These are phyloP conservation scores for Fistulina hepatica DNA, from an alignment of 1,284 basidiomycete genomes.

Conservation along the genomic window DNA sequence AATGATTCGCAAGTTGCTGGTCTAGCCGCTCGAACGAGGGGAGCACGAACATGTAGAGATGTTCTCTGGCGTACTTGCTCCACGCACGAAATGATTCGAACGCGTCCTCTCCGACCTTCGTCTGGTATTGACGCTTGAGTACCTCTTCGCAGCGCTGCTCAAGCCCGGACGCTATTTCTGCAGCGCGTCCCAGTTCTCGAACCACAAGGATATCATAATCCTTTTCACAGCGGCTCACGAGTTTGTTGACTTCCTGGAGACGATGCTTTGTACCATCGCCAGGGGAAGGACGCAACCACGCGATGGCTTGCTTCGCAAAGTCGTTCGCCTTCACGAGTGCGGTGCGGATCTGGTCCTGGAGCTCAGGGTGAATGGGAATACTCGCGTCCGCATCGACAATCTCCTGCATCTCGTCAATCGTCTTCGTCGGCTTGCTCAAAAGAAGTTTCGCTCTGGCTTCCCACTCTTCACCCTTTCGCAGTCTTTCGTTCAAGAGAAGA, in stretches of 20 bases:
- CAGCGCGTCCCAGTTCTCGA: constrained; percentile 52
- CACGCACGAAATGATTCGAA: constrained; percentile 62
- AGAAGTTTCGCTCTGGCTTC: constrained; percentile 53
- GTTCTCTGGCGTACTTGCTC: constrained; percentile 57
- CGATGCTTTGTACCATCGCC: constrained; percentile 41
- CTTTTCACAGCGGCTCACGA: constrained; percentile 59
- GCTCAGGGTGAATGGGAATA: constrained; percentile 51
- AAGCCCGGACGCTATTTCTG: constrained; percentile 61
- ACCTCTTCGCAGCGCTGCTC: constrained; percentile 65
- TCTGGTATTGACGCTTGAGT: constrained; percentile 49
- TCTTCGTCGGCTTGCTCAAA: constrained; percentile 54
- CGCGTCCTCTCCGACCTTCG: constrained; percentile 44
- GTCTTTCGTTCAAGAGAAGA: constrained; percentile 43
- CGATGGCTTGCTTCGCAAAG: constrained; percentile 63
- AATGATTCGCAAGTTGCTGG: constrained; percentile 50
- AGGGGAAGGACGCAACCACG: constrained; percentile 49
- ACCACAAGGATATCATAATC: constrained; percentile 61
- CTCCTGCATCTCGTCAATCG: constrained; percentile 60
- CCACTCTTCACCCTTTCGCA: constrained; percentile 58
- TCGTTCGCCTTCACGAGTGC: constrained; percentile 57
- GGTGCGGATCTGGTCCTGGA: constrained; percentile 49
- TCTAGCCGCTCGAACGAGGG: constrained; percentile 64
- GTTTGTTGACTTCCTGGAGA: constrained; percentile 52
- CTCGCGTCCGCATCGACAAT: constrained; percentile 47
- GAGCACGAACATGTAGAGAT: constrained; percentile 59